A percentile compares a stretch with the other conserved stretches of the same genome.
These are phyloP conservation scores for Mortierella sp. DNA, from an alignment of 371 early-diverging fungal species.

Conservation along the genomic window DNA sequence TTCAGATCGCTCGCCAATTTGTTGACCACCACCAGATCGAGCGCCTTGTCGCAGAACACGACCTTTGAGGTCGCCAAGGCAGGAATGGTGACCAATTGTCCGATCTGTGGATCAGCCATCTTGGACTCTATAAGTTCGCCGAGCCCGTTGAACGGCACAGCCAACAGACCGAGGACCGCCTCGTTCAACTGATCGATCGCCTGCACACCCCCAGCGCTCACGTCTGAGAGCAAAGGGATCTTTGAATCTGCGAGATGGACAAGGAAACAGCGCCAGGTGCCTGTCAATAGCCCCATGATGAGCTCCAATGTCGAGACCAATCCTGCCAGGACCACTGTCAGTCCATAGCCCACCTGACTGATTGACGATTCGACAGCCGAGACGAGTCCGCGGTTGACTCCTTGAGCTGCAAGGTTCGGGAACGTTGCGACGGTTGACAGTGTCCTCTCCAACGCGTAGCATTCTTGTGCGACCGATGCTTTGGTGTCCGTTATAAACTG, in stretches of 20 bases:
- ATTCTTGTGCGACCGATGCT: slow-evolving; percentile 16
- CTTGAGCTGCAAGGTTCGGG: slow-evolving; percentile 34
- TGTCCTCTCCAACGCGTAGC: slow-evolving; percentile 24
- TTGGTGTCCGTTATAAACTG: slow-evolving; percentile 14
- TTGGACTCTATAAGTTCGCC: slow-evolving; percentile 19
- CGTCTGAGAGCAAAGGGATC: slow-evolving; percentile 33
- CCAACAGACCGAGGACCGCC: slow-evolving; percentile 4
- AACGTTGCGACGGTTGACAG: slow-evolving; percentile 9
- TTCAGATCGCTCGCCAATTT: slow-evolving; percentile 9
- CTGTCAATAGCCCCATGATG: slow-evolving; percentile 25
- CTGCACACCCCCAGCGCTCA: slow-evolving; percentile 32
- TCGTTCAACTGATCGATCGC: slow-evolving; percentile 36
- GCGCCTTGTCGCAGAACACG: slow-evolving; percentile 20
- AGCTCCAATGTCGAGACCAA: slow-evolving; percentile 29
- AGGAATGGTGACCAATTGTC: background rate
- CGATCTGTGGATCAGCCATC: slow-evolving; percentile 34
- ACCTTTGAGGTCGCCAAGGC: background rate
- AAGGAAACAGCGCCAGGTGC: slow-evolving; percentile 54
- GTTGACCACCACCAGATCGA: slow-evolving; percentile 16
- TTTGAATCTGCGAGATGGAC: slow-evolving; percentile 19
- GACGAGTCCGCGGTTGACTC: slow-evolving; percentile 23
- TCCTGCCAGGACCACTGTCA: slow-evolving; percentile 18
- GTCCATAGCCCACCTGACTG: slow-evolving; percentile 37
- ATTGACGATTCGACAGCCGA: slow-evolving; percentile 16
- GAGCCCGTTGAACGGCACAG: slow-evolving; percentile 30